A percentile compares a stretch with the other conserved stretches of the same genome.
These are phyloP conservation scores for Extremus antarcticus DNA, from an alignment of 495 filamentous ascomycete genomes.

Conservation along the genomic window DNA sequence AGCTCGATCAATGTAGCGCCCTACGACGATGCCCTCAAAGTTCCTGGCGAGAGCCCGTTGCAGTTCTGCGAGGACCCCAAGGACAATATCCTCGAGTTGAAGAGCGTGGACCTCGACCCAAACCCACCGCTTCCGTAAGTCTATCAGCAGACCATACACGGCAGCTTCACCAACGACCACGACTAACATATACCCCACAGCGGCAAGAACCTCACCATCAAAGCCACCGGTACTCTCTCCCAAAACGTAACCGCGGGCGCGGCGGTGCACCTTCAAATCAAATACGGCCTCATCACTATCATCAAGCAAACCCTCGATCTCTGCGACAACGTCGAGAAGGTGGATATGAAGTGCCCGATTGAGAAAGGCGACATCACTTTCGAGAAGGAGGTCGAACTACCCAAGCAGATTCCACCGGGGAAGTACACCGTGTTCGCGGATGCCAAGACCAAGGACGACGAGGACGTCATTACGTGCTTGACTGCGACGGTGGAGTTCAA, in stretches of 20 bases:
- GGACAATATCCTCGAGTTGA: conserved; percentile 55
- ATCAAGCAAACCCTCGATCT: conserved; percentile 68
- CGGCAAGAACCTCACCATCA: conserved; percentile 66
- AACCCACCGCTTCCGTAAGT: conserved; percentile 85
- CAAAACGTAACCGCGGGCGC: conserved; percentile 64
- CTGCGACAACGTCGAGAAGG: conserved; percentile 77
- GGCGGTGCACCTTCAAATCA: conserved; percentile 70
- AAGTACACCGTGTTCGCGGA: conserved; percentile 82
- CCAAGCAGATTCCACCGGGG: conserved; percentile 80
- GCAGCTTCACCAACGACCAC: not conserved
- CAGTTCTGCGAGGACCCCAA: conserved; percentile 57
- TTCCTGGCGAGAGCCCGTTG: conserved; percentile 69
- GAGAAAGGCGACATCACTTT: conserved; percentile 60
- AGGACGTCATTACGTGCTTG: conserved; percentile 69
- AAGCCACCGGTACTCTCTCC: conserved; percentile 59
- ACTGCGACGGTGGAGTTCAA: conserved; percentile 53
- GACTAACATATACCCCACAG: conserved; percentile 35
- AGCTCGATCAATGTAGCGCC: conserved; percentile 13
- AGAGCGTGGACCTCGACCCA: conserved; percentile 66
- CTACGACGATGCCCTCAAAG: conserved; percentile 28
- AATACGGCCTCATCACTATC: conserved; percentile 85
- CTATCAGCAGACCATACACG: conserved; percentile 1
- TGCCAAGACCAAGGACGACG: conserved; percentile 54
- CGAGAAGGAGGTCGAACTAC: conserved; percentile 72
- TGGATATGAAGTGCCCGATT: conserved; percentile 82